Conservation (phyloP, 495 filamentous ascomycete species). For the Parathielavia hyrcaniae region DNA sequence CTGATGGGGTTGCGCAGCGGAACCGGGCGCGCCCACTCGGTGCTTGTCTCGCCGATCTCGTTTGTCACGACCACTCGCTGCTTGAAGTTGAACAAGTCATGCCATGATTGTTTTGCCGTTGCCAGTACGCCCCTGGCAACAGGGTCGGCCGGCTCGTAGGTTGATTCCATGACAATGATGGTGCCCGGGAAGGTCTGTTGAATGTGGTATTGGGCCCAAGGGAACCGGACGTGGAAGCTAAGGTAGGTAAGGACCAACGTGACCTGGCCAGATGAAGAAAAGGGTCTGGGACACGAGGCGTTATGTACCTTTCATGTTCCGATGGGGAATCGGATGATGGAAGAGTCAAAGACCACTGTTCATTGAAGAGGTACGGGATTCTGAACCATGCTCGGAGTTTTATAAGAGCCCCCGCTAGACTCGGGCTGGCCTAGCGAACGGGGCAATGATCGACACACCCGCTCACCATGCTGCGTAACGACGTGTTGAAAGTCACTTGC, state of each 20-base stretch:
- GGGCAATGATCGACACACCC: slow-evolving; percentile 6
- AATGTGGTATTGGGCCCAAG: neutral
- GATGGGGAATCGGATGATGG: neutral
- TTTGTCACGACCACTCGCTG: slow-evolving; percentile 59
- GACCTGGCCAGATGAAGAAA: too few relatives aligned
- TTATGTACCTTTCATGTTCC: neutral
- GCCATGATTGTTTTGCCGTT: slow-evolving; percentile 52
- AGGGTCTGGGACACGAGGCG: too few relatives aligned
- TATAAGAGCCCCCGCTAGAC: neutral
- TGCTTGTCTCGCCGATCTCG: slow-evolving; percentile 47
- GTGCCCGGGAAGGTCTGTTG: neutral
- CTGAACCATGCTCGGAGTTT: neutral
- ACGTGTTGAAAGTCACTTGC: neutral
- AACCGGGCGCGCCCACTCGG: slow-evolving; percentile 56
- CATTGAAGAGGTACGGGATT: too few relatives aligned
- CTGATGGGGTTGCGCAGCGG: slow-evolving; percentile 57
- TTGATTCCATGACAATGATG: slow-evolving; percentile 20
- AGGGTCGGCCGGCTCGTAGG: slow-evolving; percentile 50
- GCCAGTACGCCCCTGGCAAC: slow-evolving; percentile 53
- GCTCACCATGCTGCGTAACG: neutral
- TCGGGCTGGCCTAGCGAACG: neutral
- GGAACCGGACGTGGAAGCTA: neutral
- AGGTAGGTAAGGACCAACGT: neutral
- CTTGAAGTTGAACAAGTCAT: slow-evolving; percentile 63
- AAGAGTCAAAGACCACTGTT: neutral